Conservation (phyloP, 306 rosid genomes). For the Glycine soja region DNA sequence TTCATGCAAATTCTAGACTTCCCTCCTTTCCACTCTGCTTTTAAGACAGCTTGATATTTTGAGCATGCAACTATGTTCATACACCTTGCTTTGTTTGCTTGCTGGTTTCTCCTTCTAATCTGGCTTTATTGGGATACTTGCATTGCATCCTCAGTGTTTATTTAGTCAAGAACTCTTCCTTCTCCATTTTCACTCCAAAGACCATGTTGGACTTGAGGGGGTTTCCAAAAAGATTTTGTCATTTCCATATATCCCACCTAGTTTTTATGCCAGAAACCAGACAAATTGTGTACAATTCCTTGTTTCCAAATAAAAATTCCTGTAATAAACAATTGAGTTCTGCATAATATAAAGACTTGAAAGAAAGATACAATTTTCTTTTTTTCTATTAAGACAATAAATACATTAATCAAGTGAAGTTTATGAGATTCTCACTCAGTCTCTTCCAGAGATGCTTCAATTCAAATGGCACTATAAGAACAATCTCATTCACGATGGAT, state of each 20-base stretch:
- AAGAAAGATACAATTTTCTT: conserved; percentile 33
- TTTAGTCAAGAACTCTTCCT: conserved; percentile 79
- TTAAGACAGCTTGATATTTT: conserved; percentile 64
- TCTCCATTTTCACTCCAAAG: conserved; percentile 90
- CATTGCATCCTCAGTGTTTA: conserved; percentile 61
- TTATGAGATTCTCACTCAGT: conserved; percentile 50
- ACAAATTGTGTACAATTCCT: no score
- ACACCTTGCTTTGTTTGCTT: conserved; percentile 71
- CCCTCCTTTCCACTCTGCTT: conserved; percentile 66
- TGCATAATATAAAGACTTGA: conserved; percentile 18
- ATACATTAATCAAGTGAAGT: conserved; percentile 18
- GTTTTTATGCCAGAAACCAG: no score
- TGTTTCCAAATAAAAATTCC: no score
- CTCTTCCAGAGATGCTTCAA: conserved; percentile 57
- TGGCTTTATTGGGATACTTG: conserved; percentile 71
- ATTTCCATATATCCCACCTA: no score
- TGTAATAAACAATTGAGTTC: no score
- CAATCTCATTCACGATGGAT: conserved; percentile 60
- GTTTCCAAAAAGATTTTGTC: no score
- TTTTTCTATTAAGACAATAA: conserved; percentile 18
- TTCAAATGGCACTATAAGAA: conserved; percentile 53
- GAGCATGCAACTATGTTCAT: conserved; percentile 96
- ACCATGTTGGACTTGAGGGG: conserved; percentile 79
- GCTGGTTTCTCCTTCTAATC: conserved; percentile 77
- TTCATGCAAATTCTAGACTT: conserved; percentile 67